Base-by-base conservation (phyloP, 2,329 filamentous ascomycete species). In the Microdochium paspali region DNA sequence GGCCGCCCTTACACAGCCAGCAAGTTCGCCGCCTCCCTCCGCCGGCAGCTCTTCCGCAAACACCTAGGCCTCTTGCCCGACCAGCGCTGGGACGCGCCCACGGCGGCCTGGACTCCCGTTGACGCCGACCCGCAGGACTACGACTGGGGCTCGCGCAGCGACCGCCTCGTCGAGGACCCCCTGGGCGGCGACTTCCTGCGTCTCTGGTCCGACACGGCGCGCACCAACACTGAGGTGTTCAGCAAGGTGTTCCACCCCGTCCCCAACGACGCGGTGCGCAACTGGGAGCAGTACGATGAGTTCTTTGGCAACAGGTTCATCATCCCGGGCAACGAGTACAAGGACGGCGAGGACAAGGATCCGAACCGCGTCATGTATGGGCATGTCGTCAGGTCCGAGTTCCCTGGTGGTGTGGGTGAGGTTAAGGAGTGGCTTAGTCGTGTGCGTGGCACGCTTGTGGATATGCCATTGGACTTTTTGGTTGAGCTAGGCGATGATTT, bases 381-480 rank as follows among this genome's bases (percentile, higher is more conserved):
- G 0, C 91, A 96, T 68, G 87, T 95, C 2, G 86, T 95, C 43
- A 80, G 80, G 58, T 84, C 87, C 46, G 81, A 91, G 59, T 87
- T 95, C 64, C 72, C 77, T 0, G 78, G 84, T 53, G 87, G 90
- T 7, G 81, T 84, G 42, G 70, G 70, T n/a, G 82, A 87, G 62
- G 72, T 90, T 50, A 90, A 88, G 68, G 79, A 84, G 45, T 76
- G 81, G 67, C 68, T 90, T 47, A 72, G 74, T 47, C 73, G 78
- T 47, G 72, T 90, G 32, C 76, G 80, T 50, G 86, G 86, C 2
- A 86, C 77, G 9, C 66, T 90, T 43, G 85, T 96, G 7, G 87
- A 95, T 72, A 96, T 96, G 90, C 89, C 90, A 24, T 71, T 96
- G 56, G 73, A 88, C 54, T 96, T 96, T 70, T 70, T 95, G 63